Evolutionary conservation across 2,329 filamentous ascomycete species (phyloP).

Genomic region (Thelonectria olida): DNA sequence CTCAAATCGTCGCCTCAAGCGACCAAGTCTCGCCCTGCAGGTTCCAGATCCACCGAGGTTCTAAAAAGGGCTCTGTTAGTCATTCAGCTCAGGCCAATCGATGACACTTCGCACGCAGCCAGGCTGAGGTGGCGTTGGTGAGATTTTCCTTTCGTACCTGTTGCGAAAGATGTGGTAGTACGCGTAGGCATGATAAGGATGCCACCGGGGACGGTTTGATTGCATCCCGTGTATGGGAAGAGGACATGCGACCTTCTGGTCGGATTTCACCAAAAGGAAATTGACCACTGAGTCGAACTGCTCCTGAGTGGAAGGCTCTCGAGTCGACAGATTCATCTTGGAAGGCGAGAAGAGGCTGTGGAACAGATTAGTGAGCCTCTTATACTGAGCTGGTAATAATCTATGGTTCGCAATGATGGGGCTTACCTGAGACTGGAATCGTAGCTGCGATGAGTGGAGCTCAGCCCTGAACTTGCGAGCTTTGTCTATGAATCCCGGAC

Average conservation of each 20-base stretch:
- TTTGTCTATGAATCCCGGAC: not conserved
- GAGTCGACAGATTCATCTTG: not conserved
- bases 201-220: constrained; percentile 4
- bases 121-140: constrained; percentile 64
- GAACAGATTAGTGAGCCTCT: not conserved
- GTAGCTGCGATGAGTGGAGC: not conserved
- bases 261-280: not conserved
- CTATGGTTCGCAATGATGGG: not conserved
- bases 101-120: constrained; percentile 15
- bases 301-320: not conserved
- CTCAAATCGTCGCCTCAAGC: too few species aligned
- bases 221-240: constrained; percentile 6
- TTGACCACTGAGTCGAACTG: not conserved
- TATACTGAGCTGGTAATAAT: not conserved
- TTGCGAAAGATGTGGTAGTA: constrained; percentile 69
- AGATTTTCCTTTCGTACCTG: constrained; percentile 72
- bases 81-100: constrained; percentile 59
- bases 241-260: not conserved
- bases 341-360: constrained; percentile 1
- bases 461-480: not conserved
- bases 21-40: too few species aligned
- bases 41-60: too few species aligned
- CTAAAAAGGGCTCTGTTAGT: too few species aligned
- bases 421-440: not conserved
- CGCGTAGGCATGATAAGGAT: not conserved